Base-by-base conservation (phyloP, 345 rosid species). In the Noccaea bulbosa region DNA sequence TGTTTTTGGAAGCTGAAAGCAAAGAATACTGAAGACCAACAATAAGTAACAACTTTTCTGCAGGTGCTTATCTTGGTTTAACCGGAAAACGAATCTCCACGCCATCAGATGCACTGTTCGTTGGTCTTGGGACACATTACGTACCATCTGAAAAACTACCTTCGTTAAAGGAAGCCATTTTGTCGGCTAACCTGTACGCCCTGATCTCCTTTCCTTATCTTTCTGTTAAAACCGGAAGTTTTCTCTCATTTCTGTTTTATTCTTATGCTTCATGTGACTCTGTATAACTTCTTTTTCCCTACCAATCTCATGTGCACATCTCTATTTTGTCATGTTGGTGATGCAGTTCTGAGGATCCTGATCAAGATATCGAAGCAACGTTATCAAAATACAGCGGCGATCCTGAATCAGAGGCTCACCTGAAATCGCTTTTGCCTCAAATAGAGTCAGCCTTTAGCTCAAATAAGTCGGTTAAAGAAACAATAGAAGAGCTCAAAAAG, bases 51-150 rank as follows among this genome's bases (percentile, higher is more conserved):
- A 32, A 17, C 66, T 56, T 46, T 16, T 37, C 2, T 45, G 73
- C 83, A 93, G 97, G 98, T 70, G 80, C 88, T 67, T 91, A 89
- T 78, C 92, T 93, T 76, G 96, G 96, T 48, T 64, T 93, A 89
- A 89, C 97, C 54, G 96, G 99, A 52, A 86, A 76, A 78, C 89
- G 94, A 65, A 77, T 91, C 67, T 87, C 90, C 5, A 83, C 93
- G 1, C 95, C 97, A 56, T 83, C 98, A 43, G 95, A 91, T 80
- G 97, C 96, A 4, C 78, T 93, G 43, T 91, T 77, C 77, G 83
- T 84, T 5, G 97, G 97, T 70, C 84, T 91, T 37, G 97, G 97
- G 71, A 86, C 97, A 14, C 93, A 91, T 76, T 93, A 87, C 17
- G 91, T 93, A 65, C 90, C 88, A 74, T 91, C 93, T 68, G 88